Evolutionary conservation across 2,329 filamentous ascomycete species (phyloP).

Genomic region (Ophiobolus disseminans): DNA sequence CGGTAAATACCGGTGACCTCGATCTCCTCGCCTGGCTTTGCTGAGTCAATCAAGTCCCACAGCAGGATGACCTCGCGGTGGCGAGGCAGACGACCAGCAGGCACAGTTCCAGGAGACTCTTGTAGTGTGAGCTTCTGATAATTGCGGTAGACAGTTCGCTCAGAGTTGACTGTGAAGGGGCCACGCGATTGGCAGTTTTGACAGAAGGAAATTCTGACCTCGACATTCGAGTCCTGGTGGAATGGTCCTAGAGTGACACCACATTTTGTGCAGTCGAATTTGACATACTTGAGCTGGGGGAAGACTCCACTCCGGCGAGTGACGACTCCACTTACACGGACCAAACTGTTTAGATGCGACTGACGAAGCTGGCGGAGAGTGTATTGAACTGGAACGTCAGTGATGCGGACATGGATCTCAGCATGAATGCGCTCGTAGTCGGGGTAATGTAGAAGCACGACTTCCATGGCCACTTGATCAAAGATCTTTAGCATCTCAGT

Average conservation of each 20-base stretch:
- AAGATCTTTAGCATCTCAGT: slow-evolving; percentile 96
- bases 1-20: slow-evolving; percentile 96
- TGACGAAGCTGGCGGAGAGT: slow-evolving; percentile 94
- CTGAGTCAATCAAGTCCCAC: slow-evolving; percentile 95
- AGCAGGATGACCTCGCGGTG: slow-evolving; percentile 94
- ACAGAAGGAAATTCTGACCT: slow-evolving; percentile 96
- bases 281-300: slow-evolving; percentile 97
- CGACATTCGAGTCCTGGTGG: slow-evolving; percentile 94
- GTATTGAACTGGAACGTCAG: slow-evolving; percentile 91
- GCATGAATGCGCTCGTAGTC: slow-evolving; percentile 98
- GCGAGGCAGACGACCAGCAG: slow-evolving; percentile 90
- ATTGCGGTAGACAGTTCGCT: slow-evolving; percentile 98
- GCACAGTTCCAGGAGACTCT: slow-evolving; percentile 95
- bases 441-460: slow-evolving; percentile 92
- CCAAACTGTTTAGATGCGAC: slow-evolving; percentile 92
- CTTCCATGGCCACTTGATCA: slow-evolving; percentile 95
- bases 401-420: slow-evolving; percentile 96
- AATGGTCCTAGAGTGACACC: slow-evolving; percentile 91
- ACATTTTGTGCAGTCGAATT: slow-evolving; percentile 96
- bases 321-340: slow-evolving; percentile 93
- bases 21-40: slow-evolving; percentile 97
- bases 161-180: slow-evolving; percentile 93
- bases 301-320: slow-evolving; percentile 95
- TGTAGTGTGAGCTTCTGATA: slow-evolving; percentile 98
- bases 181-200: slow-evolving; percentile 95